A percentile compares a stretch with the other conserved stretches of the same genome.
These are phyloP conservation scores for Larix kaempferi DNA, from an alignment of 75 land plant genomes.

Conservation along the genomic window DNA sequence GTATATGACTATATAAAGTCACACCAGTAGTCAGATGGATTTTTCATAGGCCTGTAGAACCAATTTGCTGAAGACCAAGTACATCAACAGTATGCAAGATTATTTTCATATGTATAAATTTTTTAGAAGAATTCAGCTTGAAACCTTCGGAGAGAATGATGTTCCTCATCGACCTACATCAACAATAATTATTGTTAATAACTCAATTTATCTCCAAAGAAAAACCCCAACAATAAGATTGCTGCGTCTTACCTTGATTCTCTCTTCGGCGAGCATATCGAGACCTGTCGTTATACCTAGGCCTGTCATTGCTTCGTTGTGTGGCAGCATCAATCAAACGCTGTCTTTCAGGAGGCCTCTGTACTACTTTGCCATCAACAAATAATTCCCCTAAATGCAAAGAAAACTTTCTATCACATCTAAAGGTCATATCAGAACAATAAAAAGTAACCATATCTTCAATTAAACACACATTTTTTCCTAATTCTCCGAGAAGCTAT, in stretches of 20 bases:
- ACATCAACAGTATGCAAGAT: no score
- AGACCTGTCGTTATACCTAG: slow-evolving; percentile 50
- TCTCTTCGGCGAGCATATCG: slow-evolving; percentile 50
- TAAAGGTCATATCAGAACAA: not conserved
- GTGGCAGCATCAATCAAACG: slow-evolving; percentile 48
- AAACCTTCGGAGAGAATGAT: not conserved
- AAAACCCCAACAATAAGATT: not conserved
- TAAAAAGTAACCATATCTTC: no score
- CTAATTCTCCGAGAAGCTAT: not conserved
- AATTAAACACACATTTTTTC: not conserved
- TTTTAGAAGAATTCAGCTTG: not conserved
- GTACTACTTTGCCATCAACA: slow-evolving; percentile 52
- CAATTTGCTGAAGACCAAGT: no score
- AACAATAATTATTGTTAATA: not conserved
- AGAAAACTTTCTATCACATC: not conserved
- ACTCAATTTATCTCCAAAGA: not conserved
- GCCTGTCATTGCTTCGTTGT: slow-evolving; percentile 39
- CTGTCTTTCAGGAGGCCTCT: slow-evolving; percentile 51
- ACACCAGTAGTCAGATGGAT: not conserved
- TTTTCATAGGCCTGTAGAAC: no score
- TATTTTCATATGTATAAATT: no score
- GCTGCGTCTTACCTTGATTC: slow-evolving; percentile 12
- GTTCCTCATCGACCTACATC: not conserved
- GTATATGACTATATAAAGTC: slow-evolving; percentile 7
- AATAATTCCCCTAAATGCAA: slow-evolving; percentile 36